A percentile compares a stretch with the other conserved stretches of the same genome.
Evolutionary conservation across 1,284 basidiomycete species (phyloP).

Genomic region (Papiliotrema terrestris): DNA sequence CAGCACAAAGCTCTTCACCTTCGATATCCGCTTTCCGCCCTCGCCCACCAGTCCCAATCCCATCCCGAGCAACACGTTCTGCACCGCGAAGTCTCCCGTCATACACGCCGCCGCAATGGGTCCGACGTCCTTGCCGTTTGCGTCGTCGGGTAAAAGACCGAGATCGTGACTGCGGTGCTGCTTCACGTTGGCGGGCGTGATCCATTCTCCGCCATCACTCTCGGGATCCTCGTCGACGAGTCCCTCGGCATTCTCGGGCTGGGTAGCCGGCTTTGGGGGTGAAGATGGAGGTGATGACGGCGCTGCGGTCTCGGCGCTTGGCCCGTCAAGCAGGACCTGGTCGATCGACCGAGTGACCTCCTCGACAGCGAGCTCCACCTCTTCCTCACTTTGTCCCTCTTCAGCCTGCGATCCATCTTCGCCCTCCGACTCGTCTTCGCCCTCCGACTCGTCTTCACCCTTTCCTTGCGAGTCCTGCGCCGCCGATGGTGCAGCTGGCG

Average conservation of each 20-base stretch:
- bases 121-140: constrained; percentile 27
- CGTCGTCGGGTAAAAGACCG: constrained; percentile 62
- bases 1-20: constrained; percentile 92
- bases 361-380: constrained; percentile 13
- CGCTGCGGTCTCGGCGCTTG: neutral
- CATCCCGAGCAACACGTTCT: constrained; percentile 96
- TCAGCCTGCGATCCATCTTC: constrained; percentile 45
- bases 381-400: constrained; percentile 18
- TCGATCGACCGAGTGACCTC: constrained; percentile 56
- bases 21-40: constrained; percentile 84
- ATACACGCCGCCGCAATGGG: constrained; percentile 68
- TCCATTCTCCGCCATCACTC: constrained; percentile 92
- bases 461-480: constrained; percentile 5
- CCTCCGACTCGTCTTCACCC: constrained; percentile 51
- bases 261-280: neutral
- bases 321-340: constrained; percentile 45
- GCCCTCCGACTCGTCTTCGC: constrained; percentile 43
- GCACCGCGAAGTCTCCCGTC: constrained; percentile 99
- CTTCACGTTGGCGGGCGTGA: constrained; percentile 84
- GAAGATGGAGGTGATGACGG: constrained; percentile 1
- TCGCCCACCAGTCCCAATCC: constrained; percentile 85
- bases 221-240: constrained; percentile 53
- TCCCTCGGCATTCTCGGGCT: constrained; percentile 50
- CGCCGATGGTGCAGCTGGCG: too few species aligned
- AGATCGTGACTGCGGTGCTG: constrained; percentile 85